Evolutionary conservation across 257 asterid species (phyloP), one percentile per base, ranked within the genome.

Genomic region (Misopates orontium): DNA sequence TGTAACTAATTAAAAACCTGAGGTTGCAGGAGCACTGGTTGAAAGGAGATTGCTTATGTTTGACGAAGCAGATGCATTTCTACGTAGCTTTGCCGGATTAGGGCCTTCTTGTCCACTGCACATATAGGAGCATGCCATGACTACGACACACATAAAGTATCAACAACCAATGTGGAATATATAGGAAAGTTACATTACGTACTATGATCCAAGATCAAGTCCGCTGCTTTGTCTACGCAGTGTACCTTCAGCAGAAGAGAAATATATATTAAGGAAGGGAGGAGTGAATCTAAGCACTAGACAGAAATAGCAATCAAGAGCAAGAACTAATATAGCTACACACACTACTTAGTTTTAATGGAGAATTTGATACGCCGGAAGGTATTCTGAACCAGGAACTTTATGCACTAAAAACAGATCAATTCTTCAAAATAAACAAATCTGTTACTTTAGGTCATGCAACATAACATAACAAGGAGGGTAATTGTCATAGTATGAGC

Each of bases 31-130:
- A 53, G 84, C 14, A 71, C 70, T 52, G 66, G 74, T 70, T 71
- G 90, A 84, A 50, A 80, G 69, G 48, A 93, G 77, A 71, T 42
- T 71, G 71, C 73, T 73, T 76, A 93, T 72, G 81, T 81, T 76
- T 7, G 90, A 87, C 32, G 93, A 65, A 45, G 91, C 85, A 65
- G 96, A 93, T 65, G 89, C 85, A 68, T 93, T 86, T 74, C 97
- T 78, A 18, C 89, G 88, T 67, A 86, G 74, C 74, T 72, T 86
- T 53, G 82, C 81, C 44, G 85, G 80, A 74, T 67, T 74, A 49
- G 77, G 64, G 59, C 79, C 77, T 61, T 87, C 95, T 39, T 64
- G 73, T 47, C 74, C 87, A 75, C 97, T 87, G 85, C 79, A 77
- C 31, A 68, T 64, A 58, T 48, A 52, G 23, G 78, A 55, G 65